phyloP scores from a whole-genome alignment of 768 basidiomycete species.

The Tricholoma sp. region DNA sequence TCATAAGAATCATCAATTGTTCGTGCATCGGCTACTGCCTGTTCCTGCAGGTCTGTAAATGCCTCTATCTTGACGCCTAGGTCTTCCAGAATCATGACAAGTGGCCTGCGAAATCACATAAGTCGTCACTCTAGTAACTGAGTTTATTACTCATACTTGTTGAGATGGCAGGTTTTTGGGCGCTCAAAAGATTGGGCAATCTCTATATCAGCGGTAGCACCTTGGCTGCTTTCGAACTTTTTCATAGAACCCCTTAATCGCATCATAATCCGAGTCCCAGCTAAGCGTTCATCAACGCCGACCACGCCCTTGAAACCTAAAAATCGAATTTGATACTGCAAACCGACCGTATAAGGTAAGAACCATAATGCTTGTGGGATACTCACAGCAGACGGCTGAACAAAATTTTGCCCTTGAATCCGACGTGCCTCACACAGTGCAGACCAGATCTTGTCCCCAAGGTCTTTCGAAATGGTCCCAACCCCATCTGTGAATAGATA shows the following conservation, averaged over 20 bases:
- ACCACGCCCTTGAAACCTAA: conserved; percentile 84
- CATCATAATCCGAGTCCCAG: conserved; percentile 53
- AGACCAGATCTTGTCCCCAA: conserved; percentile 58
- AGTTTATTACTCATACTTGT: conserved; percentile 44
- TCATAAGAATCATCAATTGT: conserved; percentile 55
- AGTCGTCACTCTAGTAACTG: not conserved
- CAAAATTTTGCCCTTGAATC: conserved; percentile 22
- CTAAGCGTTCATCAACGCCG: conserved; percentile 52
- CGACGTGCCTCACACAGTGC: conserved; percentile 42
- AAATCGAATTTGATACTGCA: conserved; percentile 77
- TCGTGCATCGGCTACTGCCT: conserved; percentile 48
- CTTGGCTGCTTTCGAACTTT: conserved; percentile 58
- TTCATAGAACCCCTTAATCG: conserved; percentile 68
- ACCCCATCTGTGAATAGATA: conserved; percentile 72
- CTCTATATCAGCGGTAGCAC: conserved; percentile 57
- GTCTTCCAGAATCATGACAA: conserved; percentile 79
- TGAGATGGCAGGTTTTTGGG: conserved; percentile 64
- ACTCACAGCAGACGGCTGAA: conserved; percentile 61
- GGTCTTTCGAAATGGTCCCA: conserved; percentile 64
- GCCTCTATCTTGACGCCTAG: conserved; percentile 53
- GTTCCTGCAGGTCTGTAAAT: conserved; percentile 60
- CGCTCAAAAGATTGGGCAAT: conserved; percentile 60
- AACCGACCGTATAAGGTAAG: not conserved
- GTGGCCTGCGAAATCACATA: conserved; percentile 37
- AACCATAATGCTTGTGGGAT: too few relatives aligned